These are phyloP conservation scores for Solanum chiquidenum DNA, from an alignment of 257 asterid species.

Conservation along the genomic window DNA sequence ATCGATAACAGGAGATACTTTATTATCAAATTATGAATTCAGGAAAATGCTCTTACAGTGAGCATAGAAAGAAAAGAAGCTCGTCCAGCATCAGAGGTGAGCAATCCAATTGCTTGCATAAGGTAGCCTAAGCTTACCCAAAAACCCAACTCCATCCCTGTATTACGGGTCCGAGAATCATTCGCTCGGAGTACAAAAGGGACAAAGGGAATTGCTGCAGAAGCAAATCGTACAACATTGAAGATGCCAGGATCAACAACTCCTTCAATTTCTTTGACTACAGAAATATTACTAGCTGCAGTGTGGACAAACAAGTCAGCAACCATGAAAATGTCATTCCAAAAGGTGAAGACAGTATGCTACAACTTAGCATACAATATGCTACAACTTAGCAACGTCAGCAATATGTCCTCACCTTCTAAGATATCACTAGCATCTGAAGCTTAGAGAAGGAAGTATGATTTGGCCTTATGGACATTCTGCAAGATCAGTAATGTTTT, in stretches of 20 bases:
- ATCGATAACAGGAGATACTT: background rate
- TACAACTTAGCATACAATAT: background rate
- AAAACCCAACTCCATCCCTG: background rate
- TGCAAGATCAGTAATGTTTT: too few relatives aligned
- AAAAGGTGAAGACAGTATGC: background rate
- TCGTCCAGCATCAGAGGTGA: background rate
- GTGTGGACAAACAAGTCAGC: background rate
- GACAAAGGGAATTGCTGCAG: background rate
- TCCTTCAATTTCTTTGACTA: background rate
- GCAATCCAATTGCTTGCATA: background rate
- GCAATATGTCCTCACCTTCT: too few relatives aligned
- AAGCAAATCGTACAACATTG: background rate
- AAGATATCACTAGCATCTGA: too few relatives aligned
- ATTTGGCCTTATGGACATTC: too few relatives aligned
- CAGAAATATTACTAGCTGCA: background rate
- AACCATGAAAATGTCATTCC: background rate
- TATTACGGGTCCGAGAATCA: background rate
- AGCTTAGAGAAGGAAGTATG: too few relatives aligned
- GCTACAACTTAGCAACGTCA: too few relatives aligned
- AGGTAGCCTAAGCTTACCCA: background rate
- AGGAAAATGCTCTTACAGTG: background rate
- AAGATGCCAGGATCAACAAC: background rate
- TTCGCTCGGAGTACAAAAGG: background rate
- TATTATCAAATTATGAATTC: background rate
- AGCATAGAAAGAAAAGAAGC: background rate